Base-by-base conservation (phyloP, 2,329 filamentous ascomycete species). In the Neoarthrinium moseri region DNA sequence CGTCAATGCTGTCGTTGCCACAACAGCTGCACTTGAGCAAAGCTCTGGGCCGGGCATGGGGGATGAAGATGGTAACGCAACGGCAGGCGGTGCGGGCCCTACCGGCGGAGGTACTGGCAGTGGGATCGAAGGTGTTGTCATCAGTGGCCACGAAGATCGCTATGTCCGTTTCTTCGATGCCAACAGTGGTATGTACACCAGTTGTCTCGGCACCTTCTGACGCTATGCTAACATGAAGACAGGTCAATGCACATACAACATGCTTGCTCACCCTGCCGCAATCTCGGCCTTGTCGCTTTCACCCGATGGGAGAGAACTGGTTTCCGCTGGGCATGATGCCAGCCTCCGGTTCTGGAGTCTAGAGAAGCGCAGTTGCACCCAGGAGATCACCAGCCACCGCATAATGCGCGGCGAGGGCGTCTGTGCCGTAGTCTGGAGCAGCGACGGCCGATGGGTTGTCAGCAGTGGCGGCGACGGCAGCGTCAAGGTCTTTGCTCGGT, bases 191-290 rank as follows among this genome's bases (percentile, higher is more conserved):
- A 86, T 69, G 89, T 81, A 33, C 26, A 24, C 11, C 20, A 15
- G 13, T 11, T 37, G 11, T 17, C 53, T 17, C 13, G 8, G 24
- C 20, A n/a, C 13, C 21, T 18, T 33, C 18, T 22, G 7, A 23
- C 34, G 4, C 12, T 15, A 30, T 29, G 42, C 45, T n/a, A n/a
- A n/a, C 49, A 35, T 27, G 15, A 6, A 21, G 13, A n/a, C 54
- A 97, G 94, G 94, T 47, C 94, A 99, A 90, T 96, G 91, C 71
- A 97, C 94, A 53, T 99, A 99, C 70, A 95, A 88, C 60, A 99
- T 99, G 94, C 83, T 97, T 49, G 94, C 94, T 5, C 94, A 99
- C 59, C 91, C 94, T 1, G 87, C 91, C 3, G 86, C 94, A 46
- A 96, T 99, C 55, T 95, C 94, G 2, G 87, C 89, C 21, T 78